phyloP scores from a whole-genome alignment of 192 early-diverging fungal genomes.

The Podila horticola region DNA sequence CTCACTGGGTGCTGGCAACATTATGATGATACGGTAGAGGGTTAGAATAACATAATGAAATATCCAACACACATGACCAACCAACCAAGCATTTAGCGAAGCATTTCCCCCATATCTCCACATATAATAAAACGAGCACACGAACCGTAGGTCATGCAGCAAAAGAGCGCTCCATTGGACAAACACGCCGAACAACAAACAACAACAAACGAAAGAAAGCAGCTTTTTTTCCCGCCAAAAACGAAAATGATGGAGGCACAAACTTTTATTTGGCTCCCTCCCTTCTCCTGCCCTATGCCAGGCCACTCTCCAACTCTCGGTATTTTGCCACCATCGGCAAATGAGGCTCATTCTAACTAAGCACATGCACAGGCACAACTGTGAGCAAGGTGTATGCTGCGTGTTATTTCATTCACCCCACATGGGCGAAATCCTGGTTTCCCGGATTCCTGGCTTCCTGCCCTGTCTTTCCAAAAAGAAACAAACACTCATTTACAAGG shows the following conservation, averaged over 20 bases:
- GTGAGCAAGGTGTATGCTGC: no score
- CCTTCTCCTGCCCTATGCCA: not conserved
- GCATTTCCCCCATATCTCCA: not conserved
- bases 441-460: no score
- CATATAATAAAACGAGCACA: not conserved
- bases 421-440: no score
- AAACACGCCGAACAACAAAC: not conserved
- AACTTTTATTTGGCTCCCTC: not conserved
- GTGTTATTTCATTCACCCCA: not conserved
- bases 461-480: not conserved
- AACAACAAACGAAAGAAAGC: not conserved
- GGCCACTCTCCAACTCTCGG: not conserved
- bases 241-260: not conserved
- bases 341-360: not conserved
- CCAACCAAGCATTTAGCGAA: not conserved
- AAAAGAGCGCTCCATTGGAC: not conserved
- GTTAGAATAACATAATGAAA: not conserved
- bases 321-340: not conserved
- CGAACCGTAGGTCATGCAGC: not conserved
- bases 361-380: not conserved
- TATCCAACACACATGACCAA: not conserved
- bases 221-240: not conserved
- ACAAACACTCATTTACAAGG: no score
- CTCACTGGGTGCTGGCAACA: conserved; percentile 8
- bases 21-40: conserved; percentile 12